These are phyloP conservation scores for Phytophthora chlamydospora DNA, from an alignment of 352 stramenopile genomes.

Conservation along the genomic window DNA sequence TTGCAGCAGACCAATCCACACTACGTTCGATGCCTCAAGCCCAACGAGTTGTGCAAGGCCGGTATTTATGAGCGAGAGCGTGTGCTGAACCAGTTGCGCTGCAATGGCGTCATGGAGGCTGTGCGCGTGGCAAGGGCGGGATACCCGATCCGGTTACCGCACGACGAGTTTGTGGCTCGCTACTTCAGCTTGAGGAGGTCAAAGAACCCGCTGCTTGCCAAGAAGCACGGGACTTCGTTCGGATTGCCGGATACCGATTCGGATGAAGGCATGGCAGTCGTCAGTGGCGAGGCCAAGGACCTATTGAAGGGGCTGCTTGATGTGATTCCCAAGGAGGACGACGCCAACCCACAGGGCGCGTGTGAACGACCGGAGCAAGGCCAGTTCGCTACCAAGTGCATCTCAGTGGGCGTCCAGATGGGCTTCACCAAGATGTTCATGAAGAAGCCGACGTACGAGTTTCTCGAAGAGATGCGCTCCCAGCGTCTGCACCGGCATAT, in stretches of 20 bases:
- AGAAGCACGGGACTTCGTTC: constrained; percentile 48
- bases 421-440: constrained; percentile 97
- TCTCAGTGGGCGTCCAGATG: constrained; percentile 88
- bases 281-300: constrained; percentile 66
- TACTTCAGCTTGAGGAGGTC: constrained; percentile 77
- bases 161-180: constrained; percentile 72
- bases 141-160: constrained; percentile 82
- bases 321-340: constrained; percentile 89
- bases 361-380: constrained; percentile 75
- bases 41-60: constrained; percentile 79
- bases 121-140: constrained; percentile 85
- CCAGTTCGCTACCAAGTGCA: constrained; percentile 65
- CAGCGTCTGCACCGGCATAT: constrained; percentile 73
- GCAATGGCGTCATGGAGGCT: constrained; percentile 86
- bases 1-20: constrained; percentile 79
- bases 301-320: constrained; percentile 89
- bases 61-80: constrained; percentile 66
- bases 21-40: constrained; percentile 92
- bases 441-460: constrained; percentile 90
- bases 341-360: constrained; percentile 76
- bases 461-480: constrained; percentile 90
- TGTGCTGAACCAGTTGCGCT: constrained; percentile 87
- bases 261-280: constrained; percentile 41
- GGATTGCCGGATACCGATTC: constrained; percentile 52
- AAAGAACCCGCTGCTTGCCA: constrained; percentile 48